Evolutionary conservation across 2,329 filamentous ascomycete species (phyloP), one percentile per base, ranked within the genome.

Genomic region (Plenodomus tracheiphilus): DNA sequence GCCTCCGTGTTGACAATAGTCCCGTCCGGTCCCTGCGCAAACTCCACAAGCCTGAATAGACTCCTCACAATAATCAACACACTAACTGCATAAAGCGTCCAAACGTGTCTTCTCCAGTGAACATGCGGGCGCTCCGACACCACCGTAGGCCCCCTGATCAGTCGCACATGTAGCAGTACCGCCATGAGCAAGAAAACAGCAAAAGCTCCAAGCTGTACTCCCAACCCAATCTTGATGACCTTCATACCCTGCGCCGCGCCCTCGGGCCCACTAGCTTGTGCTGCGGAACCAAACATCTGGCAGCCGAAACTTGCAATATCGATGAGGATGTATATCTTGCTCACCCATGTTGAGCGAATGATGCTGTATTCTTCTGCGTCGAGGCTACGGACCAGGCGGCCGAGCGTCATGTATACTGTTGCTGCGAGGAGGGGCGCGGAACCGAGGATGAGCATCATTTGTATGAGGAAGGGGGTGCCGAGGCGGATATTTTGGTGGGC

Each of bases 351-450:
- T 2, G 65, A 51, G 0, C 65, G 60, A 41, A 79, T 70, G 25
- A 76, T 51, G 2, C 73, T 67, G 43, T 66, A 61, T 9, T 65
- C 43, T 35, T 75, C 74, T 15, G 62, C 76, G 6, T 71, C 55
- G 9, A 74, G 61, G 36, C 65, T 56, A 17, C 66, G 60, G 37
- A 78, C 73, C 43, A 79, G 62, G 3, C 77, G 74, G 4, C 74
- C 75, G 1, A 79, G 67, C 13, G 69, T 62, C 76, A 79, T 79
- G 62, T 79, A 79, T 38, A 79, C 73, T 0, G 72, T 70, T 10
- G 77, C 77, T 16, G 77, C 76, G 61, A 76, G 76, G 15, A 79
- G 69, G 1, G 75, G 74, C 8, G 77, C 77, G 1, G 72, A 75
- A 30, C 78, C 66, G 1, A 79, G 74, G 36, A 78, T 64, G 28